phyloP scores from a whole-genome alignment of 163 green algal species.

The Scenedesmus sp. region DNA sequence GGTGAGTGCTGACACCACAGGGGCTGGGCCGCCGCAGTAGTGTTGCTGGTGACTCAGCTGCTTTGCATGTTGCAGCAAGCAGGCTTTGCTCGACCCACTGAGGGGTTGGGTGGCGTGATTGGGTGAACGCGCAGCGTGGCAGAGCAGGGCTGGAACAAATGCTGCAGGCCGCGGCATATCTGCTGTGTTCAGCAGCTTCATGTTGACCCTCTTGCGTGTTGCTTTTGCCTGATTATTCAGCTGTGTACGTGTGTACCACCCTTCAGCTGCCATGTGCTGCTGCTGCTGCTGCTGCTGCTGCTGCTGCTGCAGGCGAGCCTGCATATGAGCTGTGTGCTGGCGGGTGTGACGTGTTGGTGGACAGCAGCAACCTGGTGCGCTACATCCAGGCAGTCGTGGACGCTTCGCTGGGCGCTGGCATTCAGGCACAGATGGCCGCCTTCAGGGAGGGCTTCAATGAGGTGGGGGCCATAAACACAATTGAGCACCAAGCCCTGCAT shows the following conservation, averaged over 20 bases:
- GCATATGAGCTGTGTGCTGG: conserved; percentile 81
- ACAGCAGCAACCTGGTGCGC: conserved; percentile 74
- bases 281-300: not conserved
- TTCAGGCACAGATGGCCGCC: conserved; percentile 82
- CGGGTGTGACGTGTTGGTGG: conserved; percentile 68
- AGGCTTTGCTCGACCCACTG: not conserved
- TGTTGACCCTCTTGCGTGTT: not conserved
- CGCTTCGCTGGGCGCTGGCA: conserved; percentile 85
- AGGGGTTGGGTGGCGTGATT: too few species aligned
- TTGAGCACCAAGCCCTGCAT: too few species aligned
- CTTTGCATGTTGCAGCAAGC: not conserved
- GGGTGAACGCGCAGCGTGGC: too few species aligned
- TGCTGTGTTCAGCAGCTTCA: too few species aligned
- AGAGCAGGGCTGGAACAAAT: too few species aligned
- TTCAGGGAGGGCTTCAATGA: conserved; percentile 87
- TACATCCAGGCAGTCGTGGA: conserved; percentile 94
- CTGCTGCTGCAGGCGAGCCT: conserved; percentile 65
- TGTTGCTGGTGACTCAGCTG: not conserved
- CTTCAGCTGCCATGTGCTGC: not conserved
- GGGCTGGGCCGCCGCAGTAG: too few species aligned
- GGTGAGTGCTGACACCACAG: conserved; percentile 58
- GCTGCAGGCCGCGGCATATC: not conserved
- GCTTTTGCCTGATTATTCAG: not conserved
- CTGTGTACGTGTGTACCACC: not conserved
- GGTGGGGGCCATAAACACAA: conserved; percentile 65